Base-by-base conservation (phyloP, 495 filamentous ascomycete genomes). In the Elaphomyces granulatus region DNA sequence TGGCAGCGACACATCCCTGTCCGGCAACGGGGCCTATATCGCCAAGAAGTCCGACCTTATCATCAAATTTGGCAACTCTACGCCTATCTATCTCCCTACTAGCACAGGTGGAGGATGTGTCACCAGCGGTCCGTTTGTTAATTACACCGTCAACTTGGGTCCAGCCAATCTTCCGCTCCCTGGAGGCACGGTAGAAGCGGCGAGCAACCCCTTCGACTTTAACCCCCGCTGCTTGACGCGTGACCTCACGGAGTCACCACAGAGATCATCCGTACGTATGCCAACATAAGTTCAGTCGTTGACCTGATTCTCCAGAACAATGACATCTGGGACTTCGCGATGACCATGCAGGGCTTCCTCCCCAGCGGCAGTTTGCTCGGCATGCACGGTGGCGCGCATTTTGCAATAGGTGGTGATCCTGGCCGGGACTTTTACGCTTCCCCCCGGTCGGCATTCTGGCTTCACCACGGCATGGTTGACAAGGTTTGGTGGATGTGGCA, bases 401-500 rank as follows among this genome's bases (percentile, higher is more conserved):
- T 71, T 50, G 61, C 67, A 4, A 71, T 80, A 39, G 79, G 68
- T 20, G 78, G 73, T 28, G 71, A 80, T 52, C 68, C 72, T 0
- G 70, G 67, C 2, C 66, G 71, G 15, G 78, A 81, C 52, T 49
- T 75, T 26, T 80, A 65, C 45, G 63, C 60, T 15, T 73, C 66
- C 20, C 70, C 77, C 2, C 72, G 74, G 4, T 78, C 79, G 4
- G 68, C 62, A 9, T 84, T 85, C 56, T 84, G 61, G 48, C 63
- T 78, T 15, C 80, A 83, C 53, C 80, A 85, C 51, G 72, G 66
- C 3, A 72, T 74, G 63, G 70, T 87, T 40, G 81, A 85, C 54
- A 71, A 73, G 28, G 50, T 74, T 3, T 84, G 69, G 63, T 79
- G 75, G 70, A 74, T 76, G 18, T 84, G 81, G 80, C 78, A 84